phyloP scores from a whole-genome alignment of 208 protist species.

The Wallacemonas sp. region DNA sequence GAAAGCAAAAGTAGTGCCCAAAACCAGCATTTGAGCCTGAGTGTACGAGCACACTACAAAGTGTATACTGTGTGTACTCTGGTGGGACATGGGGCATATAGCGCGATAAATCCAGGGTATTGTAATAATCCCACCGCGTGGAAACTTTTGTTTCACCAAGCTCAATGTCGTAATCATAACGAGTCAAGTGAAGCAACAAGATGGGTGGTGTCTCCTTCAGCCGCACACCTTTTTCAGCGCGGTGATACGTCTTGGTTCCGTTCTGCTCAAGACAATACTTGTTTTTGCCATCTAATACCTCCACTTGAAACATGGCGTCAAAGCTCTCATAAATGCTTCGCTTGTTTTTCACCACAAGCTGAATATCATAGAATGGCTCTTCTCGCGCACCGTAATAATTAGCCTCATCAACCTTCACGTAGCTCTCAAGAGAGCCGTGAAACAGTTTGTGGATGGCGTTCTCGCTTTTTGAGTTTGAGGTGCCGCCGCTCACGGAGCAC shows the following conservation, averaged over 20 bases:
- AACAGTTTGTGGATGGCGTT: constrained; percentile 83
- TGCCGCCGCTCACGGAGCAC: constrained; percentile 11
- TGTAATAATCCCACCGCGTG: constrained; percentile 85
- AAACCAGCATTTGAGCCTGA: constrained; percentile 85
- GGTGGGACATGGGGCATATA: constrained; percentile 76
- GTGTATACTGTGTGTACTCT: constrained; percentile 78
- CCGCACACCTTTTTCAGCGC: constrained; percentile 85
- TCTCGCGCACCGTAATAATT: constrained; percentile 76
- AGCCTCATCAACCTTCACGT: constrained; percentile 84
- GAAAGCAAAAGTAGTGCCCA: constrained; percentile 91
- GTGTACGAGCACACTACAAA: constrained; percentile 89
- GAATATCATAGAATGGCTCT: constrained; percentile 92
- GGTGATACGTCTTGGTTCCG: constrained; percentile 76
- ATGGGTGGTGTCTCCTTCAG: constrained; percentile 84
- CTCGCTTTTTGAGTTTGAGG: constrained; percentile 19
- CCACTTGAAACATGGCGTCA: constrained; percentile 85
- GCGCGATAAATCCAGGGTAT: constrained; percentile 72
- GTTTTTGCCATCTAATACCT: constrained; percentile 93
- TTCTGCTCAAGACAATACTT: constrained; percentile 88
- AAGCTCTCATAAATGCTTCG: constrained; percentile 87
- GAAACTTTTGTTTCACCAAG: constrained; percentile 87
- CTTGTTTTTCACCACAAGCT: constrained; percentile 89
- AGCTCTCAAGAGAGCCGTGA: constrained; percentile 75
- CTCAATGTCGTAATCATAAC: constrained; percentile 90
- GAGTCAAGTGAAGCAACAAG: constrained; percentile 87